Evolutionary conservation across 164 flowering plant species (phyloP).

Genomic region (Nelumbo lutea): DNA sequence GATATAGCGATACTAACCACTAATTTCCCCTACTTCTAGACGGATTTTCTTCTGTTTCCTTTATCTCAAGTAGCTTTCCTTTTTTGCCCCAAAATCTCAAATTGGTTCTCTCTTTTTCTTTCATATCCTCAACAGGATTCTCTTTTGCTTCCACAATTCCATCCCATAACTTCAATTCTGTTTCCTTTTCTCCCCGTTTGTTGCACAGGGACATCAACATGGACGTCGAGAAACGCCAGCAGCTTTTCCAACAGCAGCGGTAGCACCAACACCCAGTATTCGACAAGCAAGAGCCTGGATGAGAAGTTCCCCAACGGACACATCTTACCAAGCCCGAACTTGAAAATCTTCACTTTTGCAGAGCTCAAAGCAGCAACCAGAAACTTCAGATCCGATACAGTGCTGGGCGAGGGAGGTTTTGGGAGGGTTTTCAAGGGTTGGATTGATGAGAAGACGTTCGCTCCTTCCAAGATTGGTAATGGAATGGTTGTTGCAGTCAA

Average conservation of each 20-base stretch:
- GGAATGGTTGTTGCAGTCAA: slow-evolving; percentile 69
- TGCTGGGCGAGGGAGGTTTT: slow-evolving; percentile 76
- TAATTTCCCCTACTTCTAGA: too few species aligned
- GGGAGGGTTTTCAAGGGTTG: slow-evolving; percentile 70
- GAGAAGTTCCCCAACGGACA: slow-evolving; percentile 35
- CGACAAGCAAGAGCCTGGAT: slow-evolving; percentile 31
- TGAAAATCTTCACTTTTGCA: slow-evolving; percentile 46
- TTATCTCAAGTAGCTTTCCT: not conserved
- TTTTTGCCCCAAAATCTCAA: not conserved
- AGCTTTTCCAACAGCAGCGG: not conserved
- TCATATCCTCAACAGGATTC: too few species aligned
- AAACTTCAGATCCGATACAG: slow-evolving; percentile 46
- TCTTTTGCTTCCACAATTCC: too few species aligned
- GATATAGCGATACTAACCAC: too few species aligned
- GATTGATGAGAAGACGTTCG: slow-evolving; percentile 53
- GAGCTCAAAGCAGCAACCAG: slow-evolving; percentile 51
- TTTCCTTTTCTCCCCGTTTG: not conserved
- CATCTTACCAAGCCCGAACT: slow-evolving; percentile 39
- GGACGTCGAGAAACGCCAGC: not conserved
- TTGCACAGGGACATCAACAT: not conserved
- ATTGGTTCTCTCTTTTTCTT: too few species aligned
- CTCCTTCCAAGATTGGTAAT: slow-evolving; percentile 36
- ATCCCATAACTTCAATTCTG: not conserved
- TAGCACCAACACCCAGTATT: not conserved
- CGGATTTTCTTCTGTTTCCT: not conserved